Base-by-base conservation (phyloP, 2,329 filamentous ascomycete species). In the Epichloe festucae region DNA sequence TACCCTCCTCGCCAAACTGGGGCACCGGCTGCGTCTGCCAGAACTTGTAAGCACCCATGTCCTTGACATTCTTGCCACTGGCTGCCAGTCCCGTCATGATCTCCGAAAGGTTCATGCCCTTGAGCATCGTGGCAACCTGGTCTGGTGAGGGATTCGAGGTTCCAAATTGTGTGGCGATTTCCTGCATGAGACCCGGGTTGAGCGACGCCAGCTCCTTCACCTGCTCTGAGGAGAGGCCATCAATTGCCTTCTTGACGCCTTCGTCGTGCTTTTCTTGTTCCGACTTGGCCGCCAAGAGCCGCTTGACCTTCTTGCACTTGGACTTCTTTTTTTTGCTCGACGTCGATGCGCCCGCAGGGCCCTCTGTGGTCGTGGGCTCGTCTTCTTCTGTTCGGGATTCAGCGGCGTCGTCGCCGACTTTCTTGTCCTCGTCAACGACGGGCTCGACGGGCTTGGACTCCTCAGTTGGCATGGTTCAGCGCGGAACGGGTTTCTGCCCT, bases 31-130 rank as follows among this genome's bases (percentile, higher is more conserved):
- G 93, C 46, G 93, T 98, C 67, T 89, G 84, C 93, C 93, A 98
- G 73, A 98, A 98, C 70, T 95, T 96, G 77, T 97, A 96, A 53
- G 84, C 87, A 6, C 85, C 89, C 89, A 96, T 95, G 64, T 96
- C 90, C 73, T 95, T 96, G 60, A 82, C 84, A 63, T 95, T 95
- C 76, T 93, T 94, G 52, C 86, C 87, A 55, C 80, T 82, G 7
- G 87, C 75, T 15, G 89, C 85, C 61, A 87, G 68, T 0, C 85
- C 84, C 1, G 85, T 87, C 77, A 88, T 79, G 63, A 87, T 79
- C 56, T 88, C 83, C 63, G 82, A 77, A 51, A 87, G 70, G 57
- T 76, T 83, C 63, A 88, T 73, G 59, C 78, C 77, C 68, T 79
- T 79, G 55, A 85, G 71, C 46, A 74, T 69, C 35, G 76, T 73